phyloP scores from a whole-genome alignment of 176 grass and related monocot genomes.

The Carex scoparia region DNA sequence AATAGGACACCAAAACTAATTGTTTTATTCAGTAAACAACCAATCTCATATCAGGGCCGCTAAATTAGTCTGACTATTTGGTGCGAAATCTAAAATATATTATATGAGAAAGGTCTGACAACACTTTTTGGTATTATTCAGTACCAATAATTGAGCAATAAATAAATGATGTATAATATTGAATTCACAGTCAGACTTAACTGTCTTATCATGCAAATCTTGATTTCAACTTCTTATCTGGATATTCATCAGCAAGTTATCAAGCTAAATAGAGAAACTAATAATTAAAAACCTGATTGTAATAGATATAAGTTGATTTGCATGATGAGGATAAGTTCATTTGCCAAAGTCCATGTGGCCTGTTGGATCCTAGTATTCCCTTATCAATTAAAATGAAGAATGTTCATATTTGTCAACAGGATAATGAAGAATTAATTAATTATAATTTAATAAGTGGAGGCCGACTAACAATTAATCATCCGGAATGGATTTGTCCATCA shows the following conservation, averaged over 20 bases:
- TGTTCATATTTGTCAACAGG: no score
- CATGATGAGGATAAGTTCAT: neutral
- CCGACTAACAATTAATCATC: no score
- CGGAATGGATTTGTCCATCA: no score
- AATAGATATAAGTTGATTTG: neutral
- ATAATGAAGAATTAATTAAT: no score
- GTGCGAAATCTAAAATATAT: neutral
- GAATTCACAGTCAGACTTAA: neutral
- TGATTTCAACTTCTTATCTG: neutral
- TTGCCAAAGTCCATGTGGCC: neutral
- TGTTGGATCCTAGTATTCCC: neutral
- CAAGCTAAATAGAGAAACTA: neutral
- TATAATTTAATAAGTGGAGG: no score
- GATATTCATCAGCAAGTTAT: neutral
- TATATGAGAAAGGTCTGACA: neutral
- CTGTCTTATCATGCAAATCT: neutral
- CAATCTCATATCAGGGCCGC: neutral
- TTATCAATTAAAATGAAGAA: neutral
- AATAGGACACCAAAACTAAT: neutral
- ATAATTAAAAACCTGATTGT: neutral
- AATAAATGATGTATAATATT: neutral
- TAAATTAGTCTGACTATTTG: neutral
- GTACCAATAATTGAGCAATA: conserved; percentile 1
- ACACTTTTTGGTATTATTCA: neutral
- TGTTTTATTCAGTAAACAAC: neutral